Conservation (phyloP, 345 rosid genomes). For the Leavenworthia alabamica region DNA sequence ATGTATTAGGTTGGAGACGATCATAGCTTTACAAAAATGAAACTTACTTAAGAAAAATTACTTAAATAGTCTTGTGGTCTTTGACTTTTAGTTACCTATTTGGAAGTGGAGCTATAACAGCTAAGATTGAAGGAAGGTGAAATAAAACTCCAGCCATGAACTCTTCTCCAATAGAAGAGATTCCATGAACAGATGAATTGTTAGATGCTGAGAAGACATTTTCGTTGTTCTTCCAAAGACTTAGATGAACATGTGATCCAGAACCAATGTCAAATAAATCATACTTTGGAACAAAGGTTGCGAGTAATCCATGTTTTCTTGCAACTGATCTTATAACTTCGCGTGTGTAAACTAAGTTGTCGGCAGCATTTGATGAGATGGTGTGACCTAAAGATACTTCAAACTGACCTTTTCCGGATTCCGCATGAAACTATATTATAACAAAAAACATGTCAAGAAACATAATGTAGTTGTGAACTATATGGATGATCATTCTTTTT, state of each 20-base stretch:
- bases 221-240: constrained; percentile 69
- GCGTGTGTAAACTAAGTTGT: constrained; percentile 69
- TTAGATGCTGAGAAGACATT: constrained; percentile 71
- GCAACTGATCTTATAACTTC: constrained; percentile 77
- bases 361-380: constrained; percentile 55
- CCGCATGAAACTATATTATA: constrained; percentile 59
- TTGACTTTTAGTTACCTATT: constrained; percentile 45
- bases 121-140: constrained; percentile 86
- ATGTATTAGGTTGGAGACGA: constrained; percentile 84
- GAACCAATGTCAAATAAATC: constrained; percentile 81
- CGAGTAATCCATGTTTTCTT: constrained; percentile 74
- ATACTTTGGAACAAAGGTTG: constrained; percentile 93
- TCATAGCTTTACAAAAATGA: constrained; percentile 49
- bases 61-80: not conserved
- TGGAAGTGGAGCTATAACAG: constrained; percentile 82
- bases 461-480: not conserved
- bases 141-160: constrained; percentile 91
- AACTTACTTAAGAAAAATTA: not conserved
- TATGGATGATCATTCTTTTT: not conserved
- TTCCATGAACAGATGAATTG: constrained; percentile 60
- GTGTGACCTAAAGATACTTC: constrained; percentile 71
- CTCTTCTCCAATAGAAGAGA: constrained; percentile 60
- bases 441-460: not conserved
- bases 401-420: constrained; percentile 90
- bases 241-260: constrained; percentile 92